Conservation (phyloP, 306 rosid genomes). For the Boehmeria nivea region DNA sequence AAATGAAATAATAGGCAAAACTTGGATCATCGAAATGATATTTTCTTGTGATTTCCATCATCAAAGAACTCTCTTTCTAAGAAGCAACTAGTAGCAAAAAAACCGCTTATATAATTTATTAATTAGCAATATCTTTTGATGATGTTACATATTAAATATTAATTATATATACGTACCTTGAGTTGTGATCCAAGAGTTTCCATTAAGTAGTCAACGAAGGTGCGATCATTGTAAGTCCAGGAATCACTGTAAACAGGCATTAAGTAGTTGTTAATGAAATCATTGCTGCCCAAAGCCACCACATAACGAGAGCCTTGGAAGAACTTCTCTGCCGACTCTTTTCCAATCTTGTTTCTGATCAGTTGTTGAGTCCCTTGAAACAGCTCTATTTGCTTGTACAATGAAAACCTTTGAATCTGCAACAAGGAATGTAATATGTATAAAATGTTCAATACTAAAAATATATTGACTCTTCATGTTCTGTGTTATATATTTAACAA, state of each 20-base stretch:
- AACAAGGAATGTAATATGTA: too few relatives aligned
- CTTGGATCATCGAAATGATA: too few relatives aligned
- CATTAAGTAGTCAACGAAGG: slow-evolving; percentile 56
- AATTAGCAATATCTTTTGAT: too few relatives aligned
- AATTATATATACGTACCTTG: slow-evolving; percentile 29
- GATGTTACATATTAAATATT: background rate
- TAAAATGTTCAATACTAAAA: too few relatives aligned
- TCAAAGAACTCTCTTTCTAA: too few relatives aligned
- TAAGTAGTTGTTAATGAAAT: slow-evolving; percentile 87
- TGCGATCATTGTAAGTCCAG: slow-evolving; percentile 79
- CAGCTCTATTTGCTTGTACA: slow-evolving; percentile 69
- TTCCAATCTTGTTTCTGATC: slow-evolving; percentile 56
- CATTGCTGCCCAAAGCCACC: slow-evolving; percentile 91
- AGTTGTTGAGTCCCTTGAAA: slow-evolving; percentile 60
- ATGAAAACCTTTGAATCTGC: slow-evolving; percentile 74
- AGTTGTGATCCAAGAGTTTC: slow-evolving; percentile 64
- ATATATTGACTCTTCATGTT: too few relatives aligned
- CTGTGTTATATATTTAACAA: too few relatives aligned
- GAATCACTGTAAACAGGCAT: slow-evolving; percentile 88
- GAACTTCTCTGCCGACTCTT: slow-evolving; percentile 46
- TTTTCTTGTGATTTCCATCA: too few relatives aligned
- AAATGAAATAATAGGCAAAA: too few relatives aligned
- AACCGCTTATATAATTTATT: too few relatives aligned
- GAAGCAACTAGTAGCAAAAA: too few relatives aligned
- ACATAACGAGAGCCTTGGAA: slow-evolving; percentile 59